phyloP scores from a whole-genome alignment of 1,139 yeast species.

The Hemisphaericaspora xylanilytica region DNA sequence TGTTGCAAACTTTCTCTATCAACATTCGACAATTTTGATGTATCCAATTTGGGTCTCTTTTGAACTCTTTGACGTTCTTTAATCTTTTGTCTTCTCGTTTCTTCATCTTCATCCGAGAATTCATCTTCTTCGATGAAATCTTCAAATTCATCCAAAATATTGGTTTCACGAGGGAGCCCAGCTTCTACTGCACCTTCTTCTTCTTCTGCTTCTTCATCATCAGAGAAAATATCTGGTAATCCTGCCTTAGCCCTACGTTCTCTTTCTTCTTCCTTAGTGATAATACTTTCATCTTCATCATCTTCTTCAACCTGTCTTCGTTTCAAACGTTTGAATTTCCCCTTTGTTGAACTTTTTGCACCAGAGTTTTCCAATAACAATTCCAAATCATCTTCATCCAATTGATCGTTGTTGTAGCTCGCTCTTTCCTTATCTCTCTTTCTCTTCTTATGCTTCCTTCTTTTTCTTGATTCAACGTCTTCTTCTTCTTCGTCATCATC shows the following conservation, averaged over 20 bases:
- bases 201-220: slow-evolving; percentile 56
- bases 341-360: slow-evolving; percentile 38
- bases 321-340: slow-evolving; percentile 77
- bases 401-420: slow-evolving; percentile 54
- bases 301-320: slow-evolving; percentile 51
- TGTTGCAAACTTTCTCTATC: slow-evolving; percentile 94
- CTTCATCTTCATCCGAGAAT: slow-evolving; percentile 84
- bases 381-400: slow-evolving; percentile 95
- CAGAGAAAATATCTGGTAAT: slow-evolving; percentile 80
- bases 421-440: slow-evolving; percentile 32
- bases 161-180: slow-evolving; percentile 38
- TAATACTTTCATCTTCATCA: slow-evolving; percentile 17
- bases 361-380: slow-evolving; percentile 89
- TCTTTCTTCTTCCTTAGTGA: slow-evolving; percentile 16
- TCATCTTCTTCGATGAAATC: slow-evolving; percentile 98
- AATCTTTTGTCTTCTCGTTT: slow-evolving; percentile 25
- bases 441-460: slow-evolving; percentile 40
- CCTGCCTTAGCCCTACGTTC: slow-evolving; percentile 27
- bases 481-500: slow-evolving; percentile 83
- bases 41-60: slow-evolving; percentile 40
- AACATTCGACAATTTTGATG: slow-evolving; percentile 69
- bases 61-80: slow-evolving; percentile 42
- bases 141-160: slow-evolving; percentile 77
- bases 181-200: slow-evolving; percentile 16
- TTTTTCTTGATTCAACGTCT: slow-evolving; percentile 42